A percentile compares a stretch with the other conserved stretches of the same genome.
Evolutionary conservation across 2,329 filamentous ascomycete genomes (phyloP).

Genomic region (Huntiella savannae): DNA sequence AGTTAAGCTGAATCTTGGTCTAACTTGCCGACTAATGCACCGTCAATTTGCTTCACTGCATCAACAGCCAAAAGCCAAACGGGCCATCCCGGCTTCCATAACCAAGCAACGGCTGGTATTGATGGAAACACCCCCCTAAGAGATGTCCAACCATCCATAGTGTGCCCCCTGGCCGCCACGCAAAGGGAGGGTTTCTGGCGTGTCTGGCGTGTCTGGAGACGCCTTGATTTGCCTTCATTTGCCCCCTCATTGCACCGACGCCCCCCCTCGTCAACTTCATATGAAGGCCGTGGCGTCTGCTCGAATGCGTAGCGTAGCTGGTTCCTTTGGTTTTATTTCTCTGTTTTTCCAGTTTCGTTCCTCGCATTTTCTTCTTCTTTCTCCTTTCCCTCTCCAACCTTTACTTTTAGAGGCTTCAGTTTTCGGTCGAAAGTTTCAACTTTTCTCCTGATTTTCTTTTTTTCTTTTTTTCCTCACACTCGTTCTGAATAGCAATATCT

Average conservation of each 20-base stretch:
- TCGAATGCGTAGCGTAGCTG: too few species aligned
- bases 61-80: too few species aligned
- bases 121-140: too few species aligned
- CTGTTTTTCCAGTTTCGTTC: conserved; percentile 8
- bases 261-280: conserved; percentile 6
- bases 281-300: conserved; percentile 11
- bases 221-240: conserved; percentile 12
- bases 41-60: too few species aligned
- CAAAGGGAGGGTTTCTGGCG: conserved; percentile 4
- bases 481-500: conserved; percentile 14
- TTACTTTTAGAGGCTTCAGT: conserved; percentile 9
- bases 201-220: conserved; percentile 5
- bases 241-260: conserved; percentile 9
- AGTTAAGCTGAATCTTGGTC: too few species aligned
- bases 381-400: conserved; percentile 15
- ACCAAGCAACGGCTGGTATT: not conserved
- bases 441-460: conserved; percentile 15
- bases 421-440: conserved; percentile 12
- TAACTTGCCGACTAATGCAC: too few species aligned
- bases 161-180: not conserved
- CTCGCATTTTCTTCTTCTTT: conserved; percentile 13
- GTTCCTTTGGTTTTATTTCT: conserved; percentile 13
- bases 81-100: not conserved
- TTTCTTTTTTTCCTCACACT: conserved; percentile 15
- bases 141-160: not conserved